A percentile compares a stretch with the other conserved stretches of the same genome.
These are phyloP conservation scores for Agastache rugosa DNA, from an alignment of 257 asterid genomes.

Conservation along the genomic window DNA sequence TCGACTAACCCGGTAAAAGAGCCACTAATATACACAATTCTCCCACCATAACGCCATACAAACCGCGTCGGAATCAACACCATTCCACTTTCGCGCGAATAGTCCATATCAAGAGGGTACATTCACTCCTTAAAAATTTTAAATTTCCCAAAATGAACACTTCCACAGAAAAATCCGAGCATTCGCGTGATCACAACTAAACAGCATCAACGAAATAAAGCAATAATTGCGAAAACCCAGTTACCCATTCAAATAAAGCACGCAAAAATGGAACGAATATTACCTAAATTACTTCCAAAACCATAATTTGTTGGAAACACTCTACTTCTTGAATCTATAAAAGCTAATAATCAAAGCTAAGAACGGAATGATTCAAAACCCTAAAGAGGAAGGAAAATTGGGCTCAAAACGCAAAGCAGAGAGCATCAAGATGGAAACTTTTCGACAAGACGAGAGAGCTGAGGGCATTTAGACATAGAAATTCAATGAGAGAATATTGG, in stretches of 20 bases:
- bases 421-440: slow-evolving; percentile 37
- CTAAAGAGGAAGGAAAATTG: slow-evolving; percentile 10
- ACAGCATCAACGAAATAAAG: slow-evolving; percentile 35
- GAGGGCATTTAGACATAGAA: slow-evolving; percentile 29
- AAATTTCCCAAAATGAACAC: slow-evolving; percentile 33
- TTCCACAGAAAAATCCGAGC: slow-evolving; percentile 34
- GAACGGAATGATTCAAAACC: slow-evolving; percentile 32
- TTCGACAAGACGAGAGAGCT: slow-evolving; percentile 37
- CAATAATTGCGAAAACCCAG: slow-evolving; percentile 37
- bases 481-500: slow-evolving; percentile 34
- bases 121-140: slow-evolving; percentile 41
- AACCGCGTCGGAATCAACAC: slow-evolving; percentile 73
- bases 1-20: slow-evolving; percentile 78
- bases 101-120: slow-evolving; percentile 48
- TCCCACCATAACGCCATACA: slow-evolving; percentile 92
- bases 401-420: slow-evolving; percentile 31
- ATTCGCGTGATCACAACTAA: slow-evolving; percentile 40
- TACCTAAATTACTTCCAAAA: slow-evolving; percentile 31
- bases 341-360: slow-evolving; percentile 26
- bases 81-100: slow-evolving; percentile 56
- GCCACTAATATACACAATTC: slow-evolving; percentile 75
- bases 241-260: slow-evolving; percentile 31
- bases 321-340: slow-evolving; percentile 34
- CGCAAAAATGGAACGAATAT: slow-evolving; percentile 19
- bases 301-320: slow-evolving; percentile 33